Base-by-base conservation (phyloP, 768 basidiomycete genomes). In the Hemileccinum impolitum region DNA sequence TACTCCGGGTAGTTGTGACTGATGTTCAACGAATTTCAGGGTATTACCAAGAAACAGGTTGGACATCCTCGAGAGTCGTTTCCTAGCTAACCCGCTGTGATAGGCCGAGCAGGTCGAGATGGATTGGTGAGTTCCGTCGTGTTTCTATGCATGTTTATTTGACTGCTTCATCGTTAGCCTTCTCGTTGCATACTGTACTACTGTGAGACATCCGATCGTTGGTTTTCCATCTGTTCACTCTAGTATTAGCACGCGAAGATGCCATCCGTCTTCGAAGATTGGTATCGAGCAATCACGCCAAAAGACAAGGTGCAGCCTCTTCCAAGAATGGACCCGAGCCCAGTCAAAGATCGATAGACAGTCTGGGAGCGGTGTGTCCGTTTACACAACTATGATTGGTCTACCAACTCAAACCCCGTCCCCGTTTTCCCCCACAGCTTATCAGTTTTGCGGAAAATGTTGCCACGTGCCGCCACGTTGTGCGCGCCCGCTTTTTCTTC, bases 41-140 rank as follows among this genome's bases (percentile, higher is more conserved):
- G 0, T 93, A 84, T 63, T 93, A 93, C 63, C 90, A 92, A 64
- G 90, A 92, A 66, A 91, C 89, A 54, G 88, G 87, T 83, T 56
- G 19, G 73, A 51, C 10, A 25, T 38, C 19, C 26, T 39, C 17
- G 34, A 21, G 36, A 10, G 15, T 47, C 12, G 8, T 28, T 32
- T 39, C 32, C 18, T 17, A 45, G 13, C 17, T 55, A 19, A 61
- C 14, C n/a, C 34, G 42, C 4, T 53, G 45, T 43, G 40, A 26
- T 48, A 87, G 88, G 89, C 38, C 76, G 90, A 43, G 90, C 86
- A 48, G 90, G 90, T 23, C 77, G 90, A 45, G 88, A 92, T 60
- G 87, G 87, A 28, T 61, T 68, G 52, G 89, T 88, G 55, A 58
- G 80, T 67, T n/a, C 39, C 4, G 14, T 15, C 1, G 3, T 30